Conservation (phyloP, 2,329 filamentous ascomycete genomes). For the Bipolaris victoriae region DNA sequence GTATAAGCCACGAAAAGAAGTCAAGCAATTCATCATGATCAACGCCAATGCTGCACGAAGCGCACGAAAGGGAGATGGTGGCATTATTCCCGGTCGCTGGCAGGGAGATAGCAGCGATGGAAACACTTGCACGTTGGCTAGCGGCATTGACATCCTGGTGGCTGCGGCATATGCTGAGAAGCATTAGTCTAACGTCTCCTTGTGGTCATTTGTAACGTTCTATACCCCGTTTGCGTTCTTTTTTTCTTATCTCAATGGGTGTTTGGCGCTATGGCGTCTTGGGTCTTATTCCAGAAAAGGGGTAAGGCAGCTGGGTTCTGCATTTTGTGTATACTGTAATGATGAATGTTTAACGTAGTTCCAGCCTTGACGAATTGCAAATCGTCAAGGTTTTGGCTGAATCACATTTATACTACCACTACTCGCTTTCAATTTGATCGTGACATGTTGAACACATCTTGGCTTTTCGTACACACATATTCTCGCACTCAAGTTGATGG, state of each 20-base stretch:
- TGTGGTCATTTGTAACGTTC: constrained; percentile 8
- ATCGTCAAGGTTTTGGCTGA: too few relatives aligned
- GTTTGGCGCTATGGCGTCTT: constrained; percentile 5
- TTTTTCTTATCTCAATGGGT: background rate
- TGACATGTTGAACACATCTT: background rate
- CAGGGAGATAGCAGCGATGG: constrained; percentile 60
- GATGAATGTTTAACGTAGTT: background rate
- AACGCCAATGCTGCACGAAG: constrained; percentile 44
- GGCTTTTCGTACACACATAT: background rate
- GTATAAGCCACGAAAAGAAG: constrained; percentile 30
- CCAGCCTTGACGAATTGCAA: background rate
- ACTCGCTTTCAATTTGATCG: background rate
- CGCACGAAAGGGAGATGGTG: constrained; percentile 43
- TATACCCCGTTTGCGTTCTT: constrained; percentile 9
- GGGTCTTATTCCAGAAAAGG: background rate
- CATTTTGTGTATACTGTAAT: constrained; percentile 13
- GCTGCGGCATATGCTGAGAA: constrained; percentile 47
- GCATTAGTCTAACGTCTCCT: constrained; percentile 1
- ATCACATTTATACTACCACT: background rate
- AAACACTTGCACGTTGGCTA: constrained; percentile 65
- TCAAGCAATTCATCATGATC: constrained; percentile 37
- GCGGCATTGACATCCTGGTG: constrained; percentile 69
- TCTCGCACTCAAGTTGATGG: background rate
- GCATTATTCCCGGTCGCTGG: constrained; percentile 65
- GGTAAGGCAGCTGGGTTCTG: background rate